Evolutionary conservation across 768 basidiomycete genomes (phyloP).

Genomic region (Suillus tomentosus): DNA sequence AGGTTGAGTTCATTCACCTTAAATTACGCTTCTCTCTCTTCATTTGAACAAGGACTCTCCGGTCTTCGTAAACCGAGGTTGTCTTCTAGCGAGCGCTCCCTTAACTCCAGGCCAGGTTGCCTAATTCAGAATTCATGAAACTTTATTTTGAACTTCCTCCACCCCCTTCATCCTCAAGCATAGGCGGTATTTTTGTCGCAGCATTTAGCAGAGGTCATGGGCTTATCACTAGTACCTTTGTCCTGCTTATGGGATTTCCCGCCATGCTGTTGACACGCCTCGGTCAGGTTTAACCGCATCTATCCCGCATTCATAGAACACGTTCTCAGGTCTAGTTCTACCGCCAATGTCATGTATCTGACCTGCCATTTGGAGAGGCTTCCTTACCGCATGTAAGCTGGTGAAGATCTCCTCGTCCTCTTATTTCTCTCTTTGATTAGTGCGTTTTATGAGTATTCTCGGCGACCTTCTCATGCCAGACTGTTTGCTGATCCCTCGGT

Average conservation of each 20-base stretch:
- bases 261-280: constrained; percentile 70
- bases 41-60: constrained; percentile 31
- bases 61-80: constrained; percentile 34
- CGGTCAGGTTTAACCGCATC: constrained; percentile 43
- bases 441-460: constrained; percentile 34
- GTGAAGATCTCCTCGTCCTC: constrained; percentile 31
- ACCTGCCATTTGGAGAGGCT: constrained; percentile 59
- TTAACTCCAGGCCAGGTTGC: constrained; percentile 29
- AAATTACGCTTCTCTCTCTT: constrained; percentile 48
- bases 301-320: constrained; percentile 67
- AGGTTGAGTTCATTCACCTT: constrained; percentile 41
- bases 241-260: constrained; percentile 54
- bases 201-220: constrained; percentile 20
- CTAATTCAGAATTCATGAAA: constrained; percentile 22
- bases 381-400: constrained; percentile 38
- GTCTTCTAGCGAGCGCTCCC: constrained; percentile 28
- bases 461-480: constrained; percentile 30
- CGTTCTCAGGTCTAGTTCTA: constrained; percentile 53
- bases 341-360: constrained; percentile 52
- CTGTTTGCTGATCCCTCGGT: constrained; percentile 25
- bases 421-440: constrained; percentile 29
- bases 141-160: constrained; percentile 12
- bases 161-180: constrained; percentile 2
- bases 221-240: constrained; percentile 57
- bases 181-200: constrained; percentile 13